Evolutionary conservation across 192 early-diverging fungal genomes (phyloP).

Genomic region (Coemansia nantahalensis): DNA sequence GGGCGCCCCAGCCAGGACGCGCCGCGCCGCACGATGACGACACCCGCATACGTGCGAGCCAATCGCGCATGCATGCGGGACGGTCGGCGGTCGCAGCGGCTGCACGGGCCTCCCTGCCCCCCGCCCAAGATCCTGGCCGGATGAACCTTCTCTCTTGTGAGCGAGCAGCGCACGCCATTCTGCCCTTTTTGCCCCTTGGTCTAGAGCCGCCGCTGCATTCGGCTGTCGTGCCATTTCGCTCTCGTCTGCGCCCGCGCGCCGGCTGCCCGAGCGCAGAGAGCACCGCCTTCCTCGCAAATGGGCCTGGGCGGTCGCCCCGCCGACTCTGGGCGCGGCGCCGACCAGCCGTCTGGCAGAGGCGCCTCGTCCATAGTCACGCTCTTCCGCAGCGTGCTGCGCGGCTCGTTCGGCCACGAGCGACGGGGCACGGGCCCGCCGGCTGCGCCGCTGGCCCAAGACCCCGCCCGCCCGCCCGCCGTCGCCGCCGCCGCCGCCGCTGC

Average conservation of each 20-base stretch:
- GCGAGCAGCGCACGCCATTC: too few species aligned
- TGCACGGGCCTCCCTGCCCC: too few species aligned
- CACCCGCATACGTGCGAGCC: too few species aligned
- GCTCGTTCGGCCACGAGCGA: constrained; percentile 31
- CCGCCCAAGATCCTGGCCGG: too few species aligned
- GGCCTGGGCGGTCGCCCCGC: constrained; percentile 14
- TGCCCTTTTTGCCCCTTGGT: too few species aligned
- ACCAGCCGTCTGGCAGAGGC: constrained; percentile 8
- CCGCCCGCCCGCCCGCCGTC: constrained; percentile 6
- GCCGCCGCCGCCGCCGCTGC: background rate
- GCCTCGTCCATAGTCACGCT: constrained; percentile 14
- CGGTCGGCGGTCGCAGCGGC: too few species aligned
- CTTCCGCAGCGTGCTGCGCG: constrained; percentile 42
- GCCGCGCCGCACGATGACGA: too few species aligned
- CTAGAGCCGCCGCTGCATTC: too few species aligned
- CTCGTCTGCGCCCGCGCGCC: background rate
- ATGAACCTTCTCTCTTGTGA: too few species aligned
- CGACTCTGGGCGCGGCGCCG: constrained; percentile 17
- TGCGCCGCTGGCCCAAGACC: background rate
- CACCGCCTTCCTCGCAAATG: constrained; percentile 2
- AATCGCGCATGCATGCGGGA: too few species aligned
- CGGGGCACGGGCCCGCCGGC: background rate
- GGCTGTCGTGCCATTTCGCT: background rate
- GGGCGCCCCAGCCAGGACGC: too few species aligned
- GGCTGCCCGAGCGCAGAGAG: too few species aligned